Base-by-base conservation (phyloP, 345 rosid genomes). In the Melaleuca quinquenervia region DNA sequence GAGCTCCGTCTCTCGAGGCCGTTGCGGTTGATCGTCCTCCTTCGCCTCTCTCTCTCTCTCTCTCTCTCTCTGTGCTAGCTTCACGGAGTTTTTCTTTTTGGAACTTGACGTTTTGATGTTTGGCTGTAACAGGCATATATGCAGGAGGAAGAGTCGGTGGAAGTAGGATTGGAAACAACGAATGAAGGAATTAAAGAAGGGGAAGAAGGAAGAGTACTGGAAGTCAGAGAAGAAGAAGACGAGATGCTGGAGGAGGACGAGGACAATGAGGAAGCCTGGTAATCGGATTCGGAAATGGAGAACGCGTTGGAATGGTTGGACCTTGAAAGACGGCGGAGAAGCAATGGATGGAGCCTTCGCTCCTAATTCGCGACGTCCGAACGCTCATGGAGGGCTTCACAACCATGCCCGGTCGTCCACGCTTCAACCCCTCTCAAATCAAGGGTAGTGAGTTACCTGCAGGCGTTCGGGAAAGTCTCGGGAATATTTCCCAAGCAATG, bases 371-470 rank as follows among this genome's bases (percentile, higher is more conserved):
- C n/a, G n/a, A n/a, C n/a, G n/a, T n/a, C n/a, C n/a, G n/a, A n/a
- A n/a, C n/a, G n/a, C n/a, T n/a, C n/a, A n/a, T n/a, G n/a, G n/a
- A n/a, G n/a, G n/a, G n/a, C n/a, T n/a, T 50, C 95, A 94, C 87
- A 87, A 96, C 10, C 95, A 95, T 1, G 91, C 90, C 76, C 93
- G 88, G 52, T 88, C 94, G 0, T 94, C 96, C 0, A 55, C 97
- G 11, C 94, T 96, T 48, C 99, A 97, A 29, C 98, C 99, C 83
- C 91, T 93, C 51, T 90, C 98, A 2, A 96, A 96, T 49, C 93
- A n/a, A n/a, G n/a, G n/a, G n/a, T n/a, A n/a, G n/a, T n/a, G n/a
- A n/a, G n/a, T n/a, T n/a, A n/a, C n/a, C n/a, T n/a, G n/a, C n/a
- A n/a, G n/a, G n/a, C n/a, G n/a, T n/a, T n/a, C n/a, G n/a, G n/a